Conservation (phyloP, 2,329 filamentous ascomycete genomes). For the Botrytis cinerea region DNA sequence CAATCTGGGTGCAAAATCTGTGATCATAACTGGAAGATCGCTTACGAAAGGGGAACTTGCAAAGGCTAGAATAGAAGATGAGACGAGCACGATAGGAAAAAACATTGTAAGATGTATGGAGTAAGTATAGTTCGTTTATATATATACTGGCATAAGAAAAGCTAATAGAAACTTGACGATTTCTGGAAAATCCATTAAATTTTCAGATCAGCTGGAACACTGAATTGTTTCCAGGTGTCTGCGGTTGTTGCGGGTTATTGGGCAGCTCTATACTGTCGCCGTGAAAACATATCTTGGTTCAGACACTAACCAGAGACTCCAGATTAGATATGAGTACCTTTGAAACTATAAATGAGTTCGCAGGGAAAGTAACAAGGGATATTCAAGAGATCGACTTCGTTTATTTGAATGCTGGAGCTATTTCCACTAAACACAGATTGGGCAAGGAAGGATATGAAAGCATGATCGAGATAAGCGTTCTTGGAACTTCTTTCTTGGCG, state of each 20-base stretch:
- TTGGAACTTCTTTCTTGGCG: conserved; percentile 57
- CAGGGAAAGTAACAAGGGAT: conserved; percentile 32
- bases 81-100: conserved; percentile 30
- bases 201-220: background rate
- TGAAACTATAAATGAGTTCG: conserved; percentile 32
- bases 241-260: background rate
- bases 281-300: background rate
- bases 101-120: conserved; percentile 31
- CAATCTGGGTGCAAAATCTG: conserved; percentile 45
- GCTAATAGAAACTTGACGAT: background rate
- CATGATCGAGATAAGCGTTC: conserved; percentile 58
- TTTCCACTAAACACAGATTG: conserved; percentile 28
- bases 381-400: conserved; percentile 37
- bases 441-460: conserved; percentile 51
- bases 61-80: conserved; percentile 42
- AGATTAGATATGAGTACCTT: conserved; percentile 38
- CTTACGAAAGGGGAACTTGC: conserved; percentile 44
- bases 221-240: background rate
- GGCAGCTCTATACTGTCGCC: background rate
- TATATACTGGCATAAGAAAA: conserved; percentile 25
- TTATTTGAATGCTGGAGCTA: conserved; percentile 40
- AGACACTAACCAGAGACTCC: background rate
- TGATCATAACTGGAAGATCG: conserved; percentile 47
- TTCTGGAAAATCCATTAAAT: background rate
- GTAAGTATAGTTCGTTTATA: background rate